Evolutionary conservation across 106 monocot species (phyloP).

Genomic region (Apostasia shenzhenica): DNA sequence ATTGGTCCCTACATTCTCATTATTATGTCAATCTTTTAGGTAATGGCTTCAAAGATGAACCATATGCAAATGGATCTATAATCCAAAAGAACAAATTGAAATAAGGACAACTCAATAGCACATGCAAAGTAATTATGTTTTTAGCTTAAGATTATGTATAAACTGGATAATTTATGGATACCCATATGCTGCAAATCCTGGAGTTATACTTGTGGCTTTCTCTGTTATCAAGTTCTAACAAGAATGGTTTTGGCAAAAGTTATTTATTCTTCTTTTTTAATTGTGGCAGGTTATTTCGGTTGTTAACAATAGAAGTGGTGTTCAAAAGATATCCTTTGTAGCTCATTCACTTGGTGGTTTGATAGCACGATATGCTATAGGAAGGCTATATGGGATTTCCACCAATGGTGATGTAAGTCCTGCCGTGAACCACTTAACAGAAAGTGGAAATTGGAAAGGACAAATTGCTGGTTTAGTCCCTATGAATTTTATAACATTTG

Average conservation of each 20-base stretch:
- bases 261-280: background rate
- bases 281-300: constrained; percentile 59
- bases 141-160: too few relatives aligned
- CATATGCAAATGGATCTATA: too few relatives aligned
- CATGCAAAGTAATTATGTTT: too few relatives aligned
- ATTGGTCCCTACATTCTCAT: too few relatives aligned
- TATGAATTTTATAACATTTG: constrained; percentile 85
- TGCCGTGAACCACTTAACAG: constrained; percentile 10
- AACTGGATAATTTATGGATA: too few relatives aligned
- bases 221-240: too few relatives aligned
- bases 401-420: constrained; percentile 2
- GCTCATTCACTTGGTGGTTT: constrained; percentile 93
- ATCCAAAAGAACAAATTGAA: too few relatives aligned
- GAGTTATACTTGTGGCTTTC: too few relatives aligned
- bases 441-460: constrained; percentile 19
- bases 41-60: too few relatives aligned
- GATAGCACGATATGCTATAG: constrained; percentile 90
- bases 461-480: constrained; percentile 73
- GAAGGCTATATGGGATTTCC: constrained; percentile 47
- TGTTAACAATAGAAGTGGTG: constrained; percentile 33
- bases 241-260: background rate
- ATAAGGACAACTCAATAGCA: too few relatives aligned
- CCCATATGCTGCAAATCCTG: background rate
- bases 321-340: constrained; percentile 80
- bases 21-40: too few relatives aligned